phyloP scores from a whole-genome alignment of 768 basidiomycete genomes.

The Bullera alba region DNA sequence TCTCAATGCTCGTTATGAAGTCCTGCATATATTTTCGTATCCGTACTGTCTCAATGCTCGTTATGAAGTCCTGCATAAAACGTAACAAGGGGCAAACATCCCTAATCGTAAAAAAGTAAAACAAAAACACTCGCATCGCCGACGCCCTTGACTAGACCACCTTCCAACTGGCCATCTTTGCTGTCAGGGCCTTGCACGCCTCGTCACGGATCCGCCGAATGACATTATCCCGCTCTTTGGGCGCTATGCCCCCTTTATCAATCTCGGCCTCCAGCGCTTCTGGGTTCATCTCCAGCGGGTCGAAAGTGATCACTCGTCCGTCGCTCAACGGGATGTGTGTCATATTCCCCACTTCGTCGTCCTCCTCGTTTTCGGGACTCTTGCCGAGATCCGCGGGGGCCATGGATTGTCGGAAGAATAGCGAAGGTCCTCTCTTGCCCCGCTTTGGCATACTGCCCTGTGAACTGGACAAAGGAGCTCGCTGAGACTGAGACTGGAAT shows the following conservation, averaged over 20 bases:
- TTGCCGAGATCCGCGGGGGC: neutral
- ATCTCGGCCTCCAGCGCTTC: conserved; percentile 50
- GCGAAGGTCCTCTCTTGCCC: conserved; percentile 31
- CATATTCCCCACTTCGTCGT: neutral
- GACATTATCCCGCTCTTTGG: conserved; percentile 22
- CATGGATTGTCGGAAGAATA: conserved; percentile 37
- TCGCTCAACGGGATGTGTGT: conserved; percentile 49
- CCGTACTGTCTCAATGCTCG: neutral
- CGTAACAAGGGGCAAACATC: neutral
- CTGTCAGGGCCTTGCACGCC: conserved; percentile 32
- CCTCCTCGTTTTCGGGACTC: neutral
- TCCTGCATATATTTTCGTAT: neutral
- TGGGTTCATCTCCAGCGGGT: conserved; percentile 69
- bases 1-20: neutral
- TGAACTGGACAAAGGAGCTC: conserved; percentile 1
- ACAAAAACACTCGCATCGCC: neutral
- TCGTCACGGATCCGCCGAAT: conserved; percentile 48
- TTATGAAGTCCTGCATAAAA: no score
- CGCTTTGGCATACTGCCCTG: conserved; percentile 4
- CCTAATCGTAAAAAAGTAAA: neutral
- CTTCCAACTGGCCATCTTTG: conserved; percentile 25
- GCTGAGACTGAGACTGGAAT: no score
- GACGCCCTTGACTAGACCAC: neutral
- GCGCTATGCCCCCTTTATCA: conserved; percentile 47
- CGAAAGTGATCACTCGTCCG: conserved; percentile 75